These are phyloP conservation scores for Evansstolkia leycettana DNA, from an alignment of 495 filamentous ascomycete genomes.

Conservation along the genomic window DNA sequence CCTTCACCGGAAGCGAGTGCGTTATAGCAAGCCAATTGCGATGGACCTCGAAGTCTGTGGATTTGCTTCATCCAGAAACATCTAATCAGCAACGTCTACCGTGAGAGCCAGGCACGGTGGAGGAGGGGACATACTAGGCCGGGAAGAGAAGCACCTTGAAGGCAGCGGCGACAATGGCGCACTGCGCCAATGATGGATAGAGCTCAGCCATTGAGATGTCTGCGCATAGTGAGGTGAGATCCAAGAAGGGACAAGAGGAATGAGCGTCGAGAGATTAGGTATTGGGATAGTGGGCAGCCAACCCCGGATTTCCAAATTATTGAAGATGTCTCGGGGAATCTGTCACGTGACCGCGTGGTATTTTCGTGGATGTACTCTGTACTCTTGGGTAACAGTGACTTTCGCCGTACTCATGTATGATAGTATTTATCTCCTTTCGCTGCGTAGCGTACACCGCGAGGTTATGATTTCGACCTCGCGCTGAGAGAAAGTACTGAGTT, in stretches of 20 bases:
- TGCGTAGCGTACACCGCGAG: too few relatives aligned
- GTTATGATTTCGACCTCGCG: too few relatives aligned
- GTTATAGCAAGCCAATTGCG: conserved; percentile 97
- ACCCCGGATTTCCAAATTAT: too few relatives aligned
- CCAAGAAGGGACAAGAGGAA: conserved; percentile 1
- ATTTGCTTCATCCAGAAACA: conserved; percentile 51
- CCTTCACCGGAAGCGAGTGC: conserved; percentile 68
- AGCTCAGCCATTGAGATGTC: conserved; percentile 56
- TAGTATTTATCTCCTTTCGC: too few relatives aligned
- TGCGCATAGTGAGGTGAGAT: conserved; percentile 12
- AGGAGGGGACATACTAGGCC: conserved; percentile 63
- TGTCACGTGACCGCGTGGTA: neutral
- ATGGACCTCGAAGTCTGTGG: conserved; percentile 98
- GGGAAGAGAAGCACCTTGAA: conserved; percentile 92
- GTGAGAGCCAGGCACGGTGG: too few relatives aligned
- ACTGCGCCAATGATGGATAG: conserved; percentile 78
- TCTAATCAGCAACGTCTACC: too few relatives aligned
- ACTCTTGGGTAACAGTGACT: too few relatives aligned
- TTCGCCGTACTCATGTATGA: too few relatives aligned
- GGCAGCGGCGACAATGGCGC: conserved; percentile 74
- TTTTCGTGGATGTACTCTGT: too few relatives aligned
- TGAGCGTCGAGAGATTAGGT: conserved; percentile 1
- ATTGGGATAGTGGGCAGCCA: too few relatives aligned
- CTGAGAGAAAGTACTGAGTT: too few relatives aligned
- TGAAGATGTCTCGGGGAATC: neutral